Evolutionary conservation across 768 basidiomycete genomes (phyloP), one percentile per base, ranked within the genome.

Genomic region (Russula sp.): DNA sequence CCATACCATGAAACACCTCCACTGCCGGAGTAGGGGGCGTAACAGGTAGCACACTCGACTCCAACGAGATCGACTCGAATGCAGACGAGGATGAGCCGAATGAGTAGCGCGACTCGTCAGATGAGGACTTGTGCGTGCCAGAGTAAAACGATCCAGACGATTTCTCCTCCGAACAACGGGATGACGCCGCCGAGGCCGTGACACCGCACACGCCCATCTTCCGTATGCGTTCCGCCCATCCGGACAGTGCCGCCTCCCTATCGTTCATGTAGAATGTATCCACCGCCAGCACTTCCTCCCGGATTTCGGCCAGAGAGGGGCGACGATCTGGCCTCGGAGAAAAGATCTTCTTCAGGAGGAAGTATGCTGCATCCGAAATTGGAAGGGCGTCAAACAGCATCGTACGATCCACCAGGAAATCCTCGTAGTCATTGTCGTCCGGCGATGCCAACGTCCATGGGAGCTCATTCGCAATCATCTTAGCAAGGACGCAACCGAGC

Each of bases 251-350:
- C 0, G 56, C 61, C 65, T 84, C 81, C 42, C 74, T 73, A 22
- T 81, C 77, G 22, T 75, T 74, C 75, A 82, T 76, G 69, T 82
- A 87, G 76, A 92, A 86, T 4, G 81, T 79, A 36, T 83, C 78
- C 25, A 88, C 73, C 7, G 71, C 71, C 18, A 80, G 65, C 66
- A 95, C 78, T 55, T 79, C 79, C 52, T 71, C 63, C 34, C 86
- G 80, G 4, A 95, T 76, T 9, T 84, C 79, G 3, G 76, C 72
- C 46, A 95, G 74, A 14, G 82, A 75, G 54, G 88, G 83, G 25
- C 91, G 85, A 22, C 71, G 67, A 1, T 73, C 60, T 3, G 89
- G 84, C 69, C 88, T 82, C 49, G 85, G 71, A 14, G 76, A 72
- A 75, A 94, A 92, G 62, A 91, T 75, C 45, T 73, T 72, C 51